Evolutionary conservation across 345 rosid genomes (phyloP), one percentile per base, ranked within the genome.

Genomic region (Turritis glabra): DNA sequence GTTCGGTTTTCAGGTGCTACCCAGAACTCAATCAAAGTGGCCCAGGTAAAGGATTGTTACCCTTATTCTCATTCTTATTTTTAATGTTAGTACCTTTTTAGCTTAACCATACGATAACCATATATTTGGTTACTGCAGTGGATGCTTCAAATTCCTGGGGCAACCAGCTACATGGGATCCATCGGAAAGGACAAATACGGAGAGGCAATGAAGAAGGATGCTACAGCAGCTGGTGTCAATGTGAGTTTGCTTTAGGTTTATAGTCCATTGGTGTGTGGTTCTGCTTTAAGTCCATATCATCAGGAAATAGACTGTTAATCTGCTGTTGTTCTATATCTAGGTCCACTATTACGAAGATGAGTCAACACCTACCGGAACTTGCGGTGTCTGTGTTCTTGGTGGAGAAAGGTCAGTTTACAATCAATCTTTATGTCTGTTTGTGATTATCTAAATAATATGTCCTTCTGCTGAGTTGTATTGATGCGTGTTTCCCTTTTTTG

Each of bases 91-190:
- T 71, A 26, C 11, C 23, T 18, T 8, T 52, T 52, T 43, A 18
- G 33, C 52, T 18, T 5, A 44, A 63, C 13, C 13, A 1, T 3
- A 10, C 4, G 5, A 37, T 37, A 2, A 10, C 4, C 1, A 37
- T 37, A 2, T 25, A 17, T 43, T 62, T 38, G 51, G 15, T 13
- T 61, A 26, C 43, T 76, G 51, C 77, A 95, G 99, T 95, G 99
- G 99, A 85, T 95, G 98, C 93, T 96, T 72, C 98, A 92, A 92
- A 78, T 73, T 67, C 92, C 99, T 58, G 96, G 95, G 60, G 91
- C 97, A 52, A 89, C 98, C 7, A 76, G 86, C 71, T 96, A 87
- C 84, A 92, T 96, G 15, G 98, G 99, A 50, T 89, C 90, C 83
- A 89, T 92, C 78, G 97, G 99, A 37, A 90, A 92, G 76, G 99